phyloP scores from a whole-genome alignment of 495 filamentous ascomycete species.

The Hyaloscypha variabilis region DNA sequence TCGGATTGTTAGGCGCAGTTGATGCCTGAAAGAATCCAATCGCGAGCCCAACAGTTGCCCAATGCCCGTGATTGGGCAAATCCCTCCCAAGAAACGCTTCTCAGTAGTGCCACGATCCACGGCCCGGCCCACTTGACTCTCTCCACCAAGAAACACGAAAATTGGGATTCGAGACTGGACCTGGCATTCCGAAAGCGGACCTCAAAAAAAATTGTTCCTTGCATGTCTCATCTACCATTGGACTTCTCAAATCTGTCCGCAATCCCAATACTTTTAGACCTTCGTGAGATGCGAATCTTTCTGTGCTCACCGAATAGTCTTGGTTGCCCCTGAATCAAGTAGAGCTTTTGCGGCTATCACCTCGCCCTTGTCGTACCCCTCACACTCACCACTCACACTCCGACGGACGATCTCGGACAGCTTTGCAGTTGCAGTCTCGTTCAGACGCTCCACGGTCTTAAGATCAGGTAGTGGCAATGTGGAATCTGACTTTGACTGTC shows the following conservation, averaged over 20 bases:
- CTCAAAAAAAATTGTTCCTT: conserved; percentile 10
- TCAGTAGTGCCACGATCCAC: conserved; percentile 4
- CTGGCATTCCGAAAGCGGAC: conserved; percentile 10
- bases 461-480: conserved; percentile 47
- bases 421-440: conserved; percentile 71
- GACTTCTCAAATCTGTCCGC: not conserved
- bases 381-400: conserved; percentile 58
- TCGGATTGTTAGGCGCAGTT: conserved; percentile 8
- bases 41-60: conserved; percentile 7
- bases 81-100: conserved; percentile 1
- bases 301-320: conserved; percentile 22
- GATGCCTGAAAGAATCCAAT: conserved; percentile 1
- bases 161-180: not conserved
- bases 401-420: conserved; percentile 75
- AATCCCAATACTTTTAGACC: not conserved
- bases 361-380: conserved; percentile 73
- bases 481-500: conserved; percentile 34
- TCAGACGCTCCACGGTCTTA: conserved; percentile 64
- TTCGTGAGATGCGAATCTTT: not conserved
- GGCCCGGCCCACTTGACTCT: conserved; percentile 3
- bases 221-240: conserved; percentile 2
- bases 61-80: not conserved
- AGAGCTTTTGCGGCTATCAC: conserved; percentile 76
- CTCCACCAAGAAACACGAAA: not conserved
- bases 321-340: conserved; percentile 49